Base-by-base conservation (phyloP, 2,329 filamentous ascomycete genomes). In the Penicillium occitanis region DNA sequence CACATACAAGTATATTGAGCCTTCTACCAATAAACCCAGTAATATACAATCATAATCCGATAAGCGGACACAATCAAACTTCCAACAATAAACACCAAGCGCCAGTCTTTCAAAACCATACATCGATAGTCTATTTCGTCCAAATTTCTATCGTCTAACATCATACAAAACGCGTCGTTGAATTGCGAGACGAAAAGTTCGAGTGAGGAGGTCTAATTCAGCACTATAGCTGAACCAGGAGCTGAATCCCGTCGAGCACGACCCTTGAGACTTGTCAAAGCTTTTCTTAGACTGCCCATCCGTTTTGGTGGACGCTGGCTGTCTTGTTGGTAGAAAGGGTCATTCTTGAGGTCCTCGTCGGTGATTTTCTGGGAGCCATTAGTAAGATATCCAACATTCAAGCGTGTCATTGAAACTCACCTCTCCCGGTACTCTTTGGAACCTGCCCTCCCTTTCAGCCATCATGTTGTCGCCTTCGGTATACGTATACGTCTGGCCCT, bases 401-500 rank as follows among this genome's bases (percentile, higher is more conserved):
- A 11, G 42, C 14, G 28, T 25, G 48, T 42, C 7, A 28, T 58
- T 10, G 10, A 53, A 3, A 84, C 89, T 78, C 83, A 95, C 92
- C 70, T 91, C 76, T 60, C 87, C 88, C 3, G 89, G 86, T 82
- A 88, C 94, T 57, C 91, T 86, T 79, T 88, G 90, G 74, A 95
- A 97, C 68, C 90, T 87, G 0, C 80, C 78, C 61, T 73, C 73
- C 35, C 77, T 77, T 72, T 94, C 91, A 60, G 89, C 84, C 90
- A 93, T 93, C 75, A 97, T 82, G 73, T 97, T 92, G 1, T 89
- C 85, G n/a, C 93, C 93, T 73, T 97, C 93, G 72, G 92, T 83
- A 72, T 97, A 97, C 33, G 88, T 70, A 82, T 96, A 91, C 11
- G 85, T 80, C 63, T 87, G 84, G 2, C 93, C 93, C 64, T 86